A percentile compares a stretch with the other conserved stretches of the same genome.
Conservation (phyloP, 2,329 filamentous ascomycete species). For the Mycosphaerella sp. region DNA sequence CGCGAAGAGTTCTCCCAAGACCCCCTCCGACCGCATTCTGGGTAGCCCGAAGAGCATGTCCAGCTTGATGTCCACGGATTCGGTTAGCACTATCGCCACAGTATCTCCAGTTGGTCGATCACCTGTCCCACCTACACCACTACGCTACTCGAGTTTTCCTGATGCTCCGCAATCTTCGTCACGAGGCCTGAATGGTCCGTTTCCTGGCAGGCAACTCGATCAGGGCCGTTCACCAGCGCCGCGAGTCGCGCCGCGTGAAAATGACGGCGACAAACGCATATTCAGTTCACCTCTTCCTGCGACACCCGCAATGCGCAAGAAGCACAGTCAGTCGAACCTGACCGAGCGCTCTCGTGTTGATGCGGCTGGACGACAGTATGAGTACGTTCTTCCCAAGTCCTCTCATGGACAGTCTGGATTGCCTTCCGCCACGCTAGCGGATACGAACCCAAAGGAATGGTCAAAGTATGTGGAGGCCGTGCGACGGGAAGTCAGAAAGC, state of each 20-base stretch:
- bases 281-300: conserved; percentile 2
- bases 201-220: not conserved
- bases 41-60: conserved; percentile 4
- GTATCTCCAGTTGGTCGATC: conserved; percentile 6
- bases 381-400: not conserved
- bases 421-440: not conserved
- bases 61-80: conserved; percentile 8
- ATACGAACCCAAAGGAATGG: conserved; percentile 1
- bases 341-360: not conserved
- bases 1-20: not conserved
- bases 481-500: conserved; percentile 1
- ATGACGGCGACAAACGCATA: not conserved
- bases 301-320: not conserved
- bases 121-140: conserved; percentile 1
- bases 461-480: not conserved
- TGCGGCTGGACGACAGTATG: not conserved
- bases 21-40: not conserved
- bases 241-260: not conserved
- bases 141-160: conserved; percentile 1
- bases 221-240: not conserved
- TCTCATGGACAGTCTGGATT: not conserved
- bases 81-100: conserved; percentile 4
- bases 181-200: not conserved
- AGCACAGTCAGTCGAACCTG: not conserved
- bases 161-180: not conserved